Percentiles rank a stretch among this genome's conserved stretches.
Evolutionary conservation across 2,329 filamentous ascomycete species (phyloP).

Genomic region (Piedraia hortae): DNA sequence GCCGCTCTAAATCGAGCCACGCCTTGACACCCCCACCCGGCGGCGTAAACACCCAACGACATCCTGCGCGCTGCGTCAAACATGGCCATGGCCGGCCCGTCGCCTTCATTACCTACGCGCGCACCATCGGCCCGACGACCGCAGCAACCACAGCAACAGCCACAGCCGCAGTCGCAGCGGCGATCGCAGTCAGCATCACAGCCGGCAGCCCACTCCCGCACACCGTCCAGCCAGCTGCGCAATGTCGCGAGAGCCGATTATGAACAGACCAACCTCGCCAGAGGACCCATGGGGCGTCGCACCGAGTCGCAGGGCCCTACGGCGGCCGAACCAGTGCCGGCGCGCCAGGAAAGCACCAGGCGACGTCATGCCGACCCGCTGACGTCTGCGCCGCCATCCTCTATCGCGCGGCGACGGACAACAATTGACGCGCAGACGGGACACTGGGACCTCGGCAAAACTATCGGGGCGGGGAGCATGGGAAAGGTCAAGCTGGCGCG

Average conservation of each 20-base stretch:
- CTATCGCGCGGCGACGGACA: constrained; percentile 36
- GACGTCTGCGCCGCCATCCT: no score
- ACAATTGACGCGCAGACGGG: constrained; percentile 76
- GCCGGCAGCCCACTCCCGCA: constrained; percentile 10
- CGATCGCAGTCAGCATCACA: constrained; percentile 14
- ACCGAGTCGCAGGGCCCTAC: constrained; percentile 34
- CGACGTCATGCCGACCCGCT: constrained; percentile 15
- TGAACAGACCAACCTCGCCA: constrained; percentile 40
- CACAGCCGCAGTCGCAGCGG: constrained; percentile 9
- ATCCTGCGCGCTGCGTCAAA: no score
- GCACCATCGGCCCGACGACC: constrained; percentile 18
- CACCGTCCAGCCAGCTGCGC: constrained; percentile 22
- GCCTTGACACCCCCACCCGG: not conserved
- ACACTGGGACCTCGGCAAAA: constrained; percentile 87
- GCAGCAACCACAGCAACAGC: constrained; percentile 1
- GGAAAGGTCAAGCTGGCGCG: constrained; percentile 92
- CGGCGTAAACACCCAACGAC: no score
- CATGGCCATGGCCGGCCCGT: constrained; percentile 19
- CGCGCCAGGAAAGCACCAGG: constrained; percentile 25
- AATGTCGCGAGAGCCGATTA: constrained; percentile 36
- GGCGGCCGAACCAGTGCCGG: constrained; percentile 5
- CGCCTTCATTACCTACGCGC: constrained; percentile 21
- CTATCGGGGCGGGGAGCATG: constrained; percentile 93
- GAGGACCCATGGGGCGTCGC: constrained; percentile 26
- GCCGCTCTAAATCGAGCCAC: no score